These are phyloP conservation scores for Hippophae tibetana DNA, from an alignment of 306 rosid species.

Conservation along the genomic window DNA sequence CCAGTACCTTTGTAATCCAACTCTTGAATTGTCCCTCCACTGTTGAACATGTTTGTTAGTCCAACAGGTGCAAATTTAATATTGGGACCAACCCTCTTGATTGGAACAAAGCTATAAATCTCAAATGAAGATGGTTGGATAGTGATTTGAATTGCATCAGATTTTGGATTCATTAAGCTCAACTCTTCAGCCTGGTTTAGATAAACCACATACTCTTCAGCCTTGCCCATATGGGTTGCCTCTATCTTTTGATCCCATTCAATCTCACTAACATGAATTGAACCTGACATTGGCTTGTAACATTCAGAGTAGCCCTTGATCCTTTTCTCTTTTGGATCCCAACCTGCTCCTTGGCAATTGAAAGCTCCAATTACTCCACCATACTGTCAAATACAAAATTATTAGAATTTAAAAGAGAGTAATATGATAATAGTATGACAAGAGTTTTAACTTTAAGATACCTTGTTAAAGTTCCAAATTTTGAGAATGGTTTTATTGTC, in stretches of 20 bases:
- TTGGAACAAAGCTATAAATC: constrained; percentile 54
- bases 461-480: constrained; percentile 85
- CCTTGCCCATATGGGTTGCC: constrained; percentile 42
- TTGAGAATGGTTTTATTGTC: constrained; percentile 61
- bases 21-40: constrained; percentile 53
- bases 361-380: constrained; percentile 87
- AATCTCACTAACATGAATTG: constrained; percentile 53
- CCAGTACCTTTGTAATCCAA: constrained; percentile 30
- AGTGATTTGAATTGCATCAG: constrained; percentile 39
- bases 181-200: constrained; percentile 40
- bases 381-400: constrained; percentile 26
- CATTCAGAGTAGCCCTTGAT: constrained; percentile 55
- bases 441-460: constrained; percentile 3
- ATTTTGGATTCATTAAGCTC: constrained; percentile 28
- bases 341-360: constrained; percentile 92
- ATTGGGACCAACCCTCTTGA: constrained; percentile 23
- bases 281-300: constrained; percentile 47
- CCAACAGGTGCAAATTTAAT: constrained; percentile 79
- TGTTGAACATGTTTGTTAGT: constrained; percentile 57
- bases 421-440: too few relatives aligned
- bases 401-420: too few relatives aligned
- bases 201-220: constrained; percentile 54
- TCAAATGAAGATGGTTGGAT: constrained; percentile 59
- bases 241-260: constrained; percentile 80
- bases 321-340: constrained; percentile 57